These are phyloP conservation scores for Cordyceps cateniannulata DNA, from an alignment of 2,329 filamentous ascomycete species.

Conservation along the genomic window DNA sequence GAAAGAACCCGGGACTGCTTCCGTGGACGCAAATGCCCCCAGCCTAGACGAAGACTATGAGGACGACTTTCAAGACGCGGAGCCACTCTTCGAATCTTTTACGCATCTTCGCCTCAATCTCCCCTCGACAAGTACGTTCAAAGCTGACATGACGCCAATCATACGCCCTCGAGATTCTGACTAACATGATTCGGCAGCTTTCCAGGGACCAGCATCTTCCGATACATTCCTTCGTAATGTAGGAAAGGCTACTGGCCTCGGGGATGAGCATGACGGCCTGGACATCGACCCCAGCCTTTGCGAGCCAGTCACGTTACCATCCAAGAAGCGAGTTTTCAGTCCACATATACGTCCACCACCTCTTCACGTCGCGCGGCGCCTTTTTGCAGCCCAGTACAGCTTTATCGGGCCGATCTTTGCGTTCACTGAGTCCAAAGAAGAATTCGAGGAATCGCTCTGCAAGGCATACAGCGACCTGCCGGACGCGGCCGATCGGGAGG, in stretches of 20 bases:
- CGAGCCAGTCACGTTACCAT: slow-evolving; percentile 28
- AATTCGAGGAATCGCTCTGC: slow-evolving; percentile 39
- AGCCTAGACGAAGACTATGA: slow-evolving; percentile 18
- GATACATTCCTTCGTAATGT: slow-evolving; percentile 33
- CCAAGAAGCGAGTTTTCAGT: slow-evolving; percentile 21
- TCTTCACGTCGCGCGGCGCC: slow-evolving; percentile 41
- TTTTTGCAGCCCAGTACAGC: slow-evolving; percentile 46
- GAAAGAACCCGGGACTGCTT: neutral
- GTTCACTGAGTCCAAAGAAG: slow-evolving; percentile 37
- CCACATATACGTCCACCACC: slow-evolving; percentile 36
- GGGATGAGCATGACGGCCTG: slow-evolving; percentile 25
- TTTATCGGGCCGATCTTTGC: slow-evolving; percentile 54
- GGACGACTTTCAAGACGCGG: slow-evolving; percentile 26
- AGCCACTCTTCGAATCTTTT: slow-evolving; percentile 28
- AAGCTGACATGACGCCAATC: neutral
- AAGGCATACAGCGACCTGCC: slow-evolving; percentile 37
- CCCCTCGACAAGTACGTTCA: slow-evolving; percentile 22
- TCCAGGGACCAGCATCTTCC: slow-evolving; percentile 31
- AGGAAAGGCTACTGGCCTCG: slow-evolving; percentile 27
- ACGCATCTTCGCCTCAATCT: slow-evolving; percentile 28
- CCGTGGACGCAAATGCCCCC: neutral
- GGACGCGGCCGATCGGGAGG: slow-evolving; percentile 36
- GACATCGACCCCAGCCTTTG: slow-evolving; percentile 28
- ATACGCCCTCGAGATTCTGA: too few species aligned
- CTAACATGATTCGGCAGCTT: slow-evolving; percentile 18